Evolutionary conservation across 257 asterid species (phyloP).

Genomic region (Plantago elongata): DNA sequence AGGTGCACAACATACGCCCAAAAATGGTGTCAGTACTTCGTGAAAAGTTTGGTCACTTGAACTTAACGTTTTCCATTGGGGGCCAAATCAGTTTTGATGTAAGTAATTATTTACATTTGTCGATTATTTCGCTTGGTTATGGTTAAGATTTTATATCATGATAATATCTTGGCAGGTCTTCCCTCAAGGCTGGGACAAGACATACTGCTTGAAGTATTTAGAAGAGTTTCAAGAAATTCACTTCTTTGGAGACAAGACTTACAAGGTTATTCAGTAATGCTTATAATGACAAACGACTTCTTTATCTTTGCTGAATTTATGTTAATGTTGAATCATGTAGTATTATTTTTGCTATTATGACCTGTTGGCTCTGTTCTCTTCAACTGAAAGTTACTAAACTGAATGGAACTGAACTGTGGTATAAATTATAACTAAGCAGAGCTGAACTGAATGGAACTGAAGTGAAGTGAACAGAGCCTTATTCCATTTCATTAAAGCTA

Average conservation of each 20-base stretch:
- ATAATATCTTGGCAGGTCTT: conserved; percentile 54
- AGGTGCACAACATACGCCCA: conserved; percentile 77
- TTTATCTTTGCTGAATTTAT: background rate
- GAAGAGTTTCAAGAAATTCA: conserved; percentile 81
- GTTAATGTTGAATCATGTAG: background rate
- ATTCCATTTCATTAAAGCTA: background rate
- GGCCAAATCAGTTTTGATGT: conserved; percentile 99
- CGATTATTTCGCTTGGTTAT: background rate
- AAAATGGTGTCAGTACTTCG: conserved; percentile 80
- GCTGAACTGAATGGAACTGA: too few species aligned
- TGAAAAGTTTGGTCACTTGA: conserved; percentile 71
- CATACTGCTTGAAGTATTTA: conserved; percentile 84
- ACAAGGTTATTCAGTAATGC: conserved; percentile 53
- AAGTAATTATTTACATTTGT: conserved; percentile 26
- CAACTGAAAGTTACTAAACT: too few species aligned
- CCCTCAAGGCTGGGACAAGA: conserved; percentile 98
- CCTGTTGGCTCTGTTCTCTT: too few species aligned
- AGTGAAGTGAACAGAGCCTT: too few species aligned
- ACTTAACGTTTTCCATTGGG: conserved; percentile 84
- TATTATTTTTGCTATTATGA: conserved; percentile 1
- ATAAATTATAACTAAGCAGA: too few species aligned
- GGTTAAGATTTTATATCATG: conserved; percentile 15
- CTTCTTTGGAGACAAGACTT: conserved; percentile 97
- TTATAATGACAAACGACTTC: background rate
- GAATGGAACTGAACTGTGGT: too few species aligned